Percentiles rank a stretch among this genome's conserved stretches.
Conservation (phyloP, 2,329 filamentous ascomycete species). For the Aureobasidium sp. region DNA sequence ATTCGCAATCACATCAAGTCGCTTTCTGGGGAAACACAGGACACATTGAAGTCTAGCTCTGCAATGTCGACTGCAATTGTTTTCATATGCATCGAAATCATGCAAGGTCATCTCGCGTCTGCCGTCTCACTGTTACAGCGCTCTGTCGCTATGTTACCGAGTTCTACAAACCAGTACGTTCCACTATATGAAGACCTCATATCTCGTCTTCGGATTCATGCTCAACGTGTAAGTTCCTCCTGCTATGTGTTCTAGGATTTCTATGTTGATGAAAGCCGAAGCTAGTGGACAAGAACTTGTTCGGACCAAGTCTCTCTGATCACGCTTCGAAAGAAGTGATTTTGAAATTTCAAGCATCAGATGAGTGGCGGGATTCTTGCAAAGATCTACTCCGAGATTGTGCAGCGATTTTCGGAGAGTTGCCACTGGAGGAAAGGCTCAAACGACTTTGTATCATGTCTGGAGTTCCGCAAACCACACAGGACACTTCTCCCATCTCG, state of each 20-base stretch:
- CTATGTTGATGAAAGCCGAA: not conserved
- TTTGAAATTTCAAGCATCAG: not conserved
- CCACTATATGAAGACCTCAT: not conserved
- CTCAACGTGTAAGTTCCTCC: not conserved
- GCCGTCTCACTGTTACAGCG: not conserved
- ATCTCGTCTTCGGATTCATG: not conserved
- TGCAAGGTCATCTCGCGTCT: slow-evolving; percentile 5
- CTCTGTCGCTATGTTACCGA: not conserved
- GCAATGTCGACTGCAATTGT: not conserved
- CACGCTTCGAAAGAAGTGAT: not conserved
- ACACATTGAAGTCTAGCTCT: not conserved
- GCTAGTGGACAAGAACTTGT: not conserved
- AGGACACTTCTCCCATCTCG: not conserved
- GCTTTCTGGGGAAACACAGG: not conserved
- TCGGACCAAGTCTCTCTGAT: not conserved
- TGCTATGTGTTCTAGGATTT: too few species aligned
- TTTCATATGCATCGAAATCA: slow-evolving; percentile 1
- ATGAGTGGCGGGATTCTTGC: not conserved
- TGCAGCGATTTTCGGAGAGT: not conserved
- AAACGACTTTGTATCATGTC: not conserved
- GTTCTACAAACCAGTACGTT: not conserved
- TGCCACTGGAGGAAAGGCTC: not conserved
- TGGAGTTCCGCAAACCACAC: not conserved
- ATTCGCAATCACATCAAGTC: not conserved
- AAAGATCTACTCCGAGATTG: not conserved